Percentiles rank a stretch among this genome's conserved stretches.
Conservation (phyloP, 2,329 filamentous ascomycete genomes). For the Nigrospora oryzae region DNA sequence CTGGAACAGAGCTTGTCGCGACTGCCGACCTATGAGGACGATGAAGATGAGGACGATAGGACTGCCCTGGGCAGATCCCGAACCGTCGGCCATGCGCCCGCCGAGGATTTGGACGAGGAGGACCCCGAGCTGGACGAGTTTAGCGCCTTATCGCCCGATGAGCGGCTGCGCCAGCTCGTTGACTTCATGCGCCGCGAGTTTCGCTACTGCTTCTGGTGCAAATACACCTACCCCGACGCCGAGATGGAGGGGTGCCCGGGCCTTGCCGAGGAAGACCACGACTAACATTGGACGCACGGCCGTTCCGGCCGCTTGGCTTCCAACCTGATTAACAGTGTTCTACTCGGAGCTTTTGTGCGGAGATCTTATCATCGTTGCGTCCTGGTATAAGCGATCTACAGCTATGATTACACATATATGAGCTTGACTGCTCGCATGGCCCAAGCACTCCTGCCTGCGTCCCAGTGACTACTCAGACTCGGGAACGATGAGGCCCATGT, state of each 20-base stretch:
- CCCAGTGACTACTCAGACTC: no score
- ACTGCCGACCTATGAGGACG: slow-evolving; percentile 59
- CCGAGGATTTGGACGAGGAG: slow-evolving; percentile 67
- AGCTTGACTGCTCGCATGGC: neutral
- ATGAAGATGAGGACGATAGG: slow-evolving; percentile 64
- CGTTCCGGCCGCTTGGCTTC: no score
- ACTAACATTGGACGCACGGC: slow-evolving; percentile 21
- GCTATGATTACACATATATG: neutral
- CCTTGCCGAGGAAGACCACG: slow-evolving; percentile 73
- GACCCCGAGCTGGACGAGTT: slow-evolving; percentile 77
- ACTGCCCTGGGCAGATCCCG: slow-evolving; percentile 54
- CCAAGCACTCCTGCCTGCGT: no score
- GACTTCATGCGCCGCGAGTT: slow-evolving; percentile 61
- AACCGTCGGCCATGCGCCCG: slow-evolving; percentile 43
- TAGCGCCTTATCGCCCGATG: slow-evolving; percentile 55
- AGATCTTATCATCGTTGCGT: neutral
- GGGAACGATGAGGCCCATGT: slow-evolving; percentile 26
- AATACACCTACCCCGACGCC: slow-evolving; percentile 65
- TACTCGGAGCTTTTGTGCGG: no score
- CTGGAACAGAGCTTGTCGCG: slow-evolving; percentile 55
- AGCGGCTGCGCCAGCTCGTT: slow-evolving; percentile 61
- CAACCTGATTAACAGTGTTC: no score
- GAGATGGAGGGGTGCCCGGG: slow-evolving; percentile 86
- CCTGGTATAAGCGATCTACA: neutral
- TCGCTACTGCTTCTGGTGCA: slow-evolving; percentile 95